A percentile compares a stretch with the other conserved stretches of the same genome.
These are phyloP conservation scores for Rosa lucieae DNA, from an alignment of 306 rosid species.

Conservation along the genomic window DNA sequence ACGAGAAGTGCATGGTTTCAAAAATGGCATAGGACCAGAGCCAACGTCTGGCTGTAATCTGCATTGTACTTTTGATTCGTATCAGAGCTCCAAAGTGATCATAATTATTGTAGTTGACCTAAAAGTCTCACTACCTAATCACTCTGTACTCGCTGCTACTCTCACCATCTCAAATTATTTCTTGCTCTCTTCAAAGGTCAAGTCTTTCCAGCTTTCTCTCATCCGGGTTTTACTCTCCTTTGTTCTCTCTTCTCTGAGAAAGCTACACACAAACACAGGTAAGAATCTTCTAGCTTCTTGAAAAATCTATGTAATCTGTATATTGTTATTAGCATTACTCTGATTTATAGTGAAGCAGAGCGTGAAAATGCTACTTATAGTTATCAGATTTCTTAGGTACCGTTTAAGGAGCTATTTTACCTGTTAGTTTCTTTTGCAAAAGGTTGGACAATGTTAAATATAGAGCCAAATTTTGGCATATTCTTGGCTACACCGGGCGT, in stretches of 20 bases:
- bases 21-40: neutral
- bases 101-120: neutral
- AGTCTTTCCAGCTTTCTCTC: neutral
- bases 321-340: neutral
- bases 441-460: neutral
- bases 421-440: neutral
- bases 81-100: neutral
- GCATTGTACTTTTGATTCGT: neutral
- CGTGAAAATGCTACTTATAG: neutral
- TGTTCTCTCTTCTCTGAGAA: neutral
- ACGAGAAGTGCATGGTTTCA: neutral
- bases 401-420: neutral
- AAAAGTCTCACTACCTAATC: neutral
- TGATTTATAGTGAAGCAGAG: neutral
- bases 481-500: too few relatives aligned
- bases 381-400: neutral
- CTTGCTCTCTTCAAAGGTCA: neutral
- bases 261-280: neutral
- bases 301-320: neutral
- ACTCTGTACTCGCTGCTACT: neutral
- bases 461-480: neutral
- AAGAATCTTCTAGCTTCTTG: neutral
- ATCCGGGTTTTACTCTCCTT: neutral
- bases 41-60: neutral
- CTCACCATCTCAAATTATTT: neutral